phyloP scores from a whole-genome alignment of 2,329 filamentous ascomycete species.

The Aspergillus sojae region DNA sequence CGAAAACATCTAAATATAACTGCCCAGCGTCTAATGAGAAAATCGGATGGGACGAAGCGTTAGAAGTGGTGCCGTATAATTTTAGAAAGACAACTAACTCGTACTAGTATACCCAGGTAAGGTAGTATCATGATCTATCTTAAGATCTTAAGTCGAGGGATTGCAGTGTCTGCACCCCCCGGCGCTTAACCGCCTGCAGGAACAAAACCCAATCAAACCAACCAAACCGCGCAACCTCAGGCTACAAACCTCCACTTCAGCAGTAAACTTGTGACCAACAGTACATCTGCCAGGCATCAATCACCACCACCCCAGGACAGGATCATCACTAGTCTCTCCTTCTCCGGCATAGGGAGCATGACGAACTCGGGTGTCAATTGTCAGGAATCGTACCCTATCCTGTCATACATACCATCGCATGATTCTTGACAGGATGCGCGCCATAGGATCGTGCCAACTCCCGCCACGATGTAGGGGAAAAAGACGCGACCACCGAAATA shows the following conservation, averaged over 20 bases:
- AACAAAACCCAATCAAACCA: background rate
- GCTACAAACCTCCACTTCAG: background rate
- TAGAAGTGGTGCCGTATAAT: background rate
- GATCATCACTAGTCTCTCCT: background rate
- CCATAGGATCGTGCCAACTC: background rate
- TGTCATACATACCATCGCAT: slow-evolving; percentile 3
- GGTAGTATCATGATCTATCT: too few species aligned
- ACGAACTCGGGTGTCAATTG: background rate
- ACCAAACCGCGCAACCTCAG: background rate
- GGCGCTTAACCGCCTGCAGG: slow-evolving; percentile 10
- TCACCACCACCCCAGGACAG: background rate
- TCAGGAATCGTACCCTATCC: background rate
- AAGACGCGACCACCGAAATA: slow-evolving; percentile 9
- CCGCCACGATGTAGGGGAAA: slow-evolving; percentile 2
- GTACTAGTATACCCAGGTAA: background rate
- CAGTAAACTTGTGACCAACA: background rate
- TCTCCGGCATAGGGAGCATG: background rate
- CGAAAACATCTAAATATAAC: background rate
- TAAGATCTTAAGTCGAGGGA: background rate
- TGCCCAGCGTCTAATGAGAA: background rate
- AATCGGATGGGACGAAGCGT: background rate
- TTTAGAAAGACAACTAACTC: slow-evolving; percentile 5
- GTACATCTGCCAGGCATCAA: background rate
- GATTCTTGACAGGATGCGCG: slow-evolving; percentile 1
- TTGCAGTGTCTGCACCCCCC: background rate